Evolutionary conservation across 2,329 filamentous ascomycete genomes (phyloP).

Genomic region (Pyrenochaeta sp.): DNA sequence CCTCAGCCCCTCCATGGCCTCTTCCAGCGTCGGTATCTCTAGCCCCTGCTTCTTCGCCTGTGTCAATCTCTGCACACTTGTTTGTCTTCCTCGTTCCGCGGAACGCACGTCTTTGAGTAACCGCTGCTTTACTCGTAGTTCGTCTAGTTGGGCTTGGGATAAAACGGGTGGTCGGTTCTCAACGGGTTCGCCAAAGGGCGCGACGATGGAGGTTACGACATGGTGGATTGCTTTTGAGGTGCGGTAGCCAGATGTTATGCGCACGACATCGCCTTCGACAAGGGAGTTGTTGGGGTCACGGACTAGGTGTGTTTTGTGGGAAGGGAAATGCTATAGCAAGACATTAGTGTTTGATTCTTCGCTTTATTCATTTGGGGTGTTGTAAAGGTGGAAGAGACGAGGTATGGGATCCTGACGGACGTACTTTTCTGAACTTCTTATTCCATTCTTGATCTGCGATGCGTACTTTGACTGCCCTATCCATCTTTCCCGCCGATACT

Average conservation of each 20-base stretch:
- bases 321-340: constrained; percentile 66
- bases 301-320: constrained; percentile 72
- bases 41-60: constrained; percentile 38
- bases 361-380: neutral
- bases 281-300: constrained; percentile 81
- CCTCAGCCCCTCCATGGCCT: constrained; percentile 40
- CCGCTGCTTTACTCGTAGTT: constrained; percentile 63
- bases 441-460: constrained; percentile 78
- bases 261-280: constrained; percentile 76
- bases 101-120: constrained; percentile 65
- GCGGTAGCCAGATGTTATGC: constrained; percentile 72
- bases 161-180: constrained; percentile 72
- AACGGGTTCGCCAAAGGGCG: constrained; percentile 72
- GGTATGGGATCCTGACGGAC: neutral
- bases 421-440: constrained; percentile 74
- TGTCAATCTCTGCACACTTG: constrained; percentile 39
- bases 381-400: constrained; percentile 10
- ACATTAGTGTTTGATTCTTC: constrained; percentile 11
- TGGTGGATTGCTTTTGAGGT: constrained; percentile 74
- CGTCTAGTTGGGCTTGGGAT: constrained; percentile 68
- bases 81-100: constrained; percentile 44
- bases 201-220: constrained; percentile 77
- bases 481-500: constrained; percentile 78
- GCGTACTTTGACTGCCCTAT: constrained; percentile 80
- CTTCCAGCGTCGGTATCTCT: constrained; percentile 40